phyloP scores from a whole-genome alignment of 2,329 filamentous ascomycete genomes.

The Fusarium napiforme region DNA sequence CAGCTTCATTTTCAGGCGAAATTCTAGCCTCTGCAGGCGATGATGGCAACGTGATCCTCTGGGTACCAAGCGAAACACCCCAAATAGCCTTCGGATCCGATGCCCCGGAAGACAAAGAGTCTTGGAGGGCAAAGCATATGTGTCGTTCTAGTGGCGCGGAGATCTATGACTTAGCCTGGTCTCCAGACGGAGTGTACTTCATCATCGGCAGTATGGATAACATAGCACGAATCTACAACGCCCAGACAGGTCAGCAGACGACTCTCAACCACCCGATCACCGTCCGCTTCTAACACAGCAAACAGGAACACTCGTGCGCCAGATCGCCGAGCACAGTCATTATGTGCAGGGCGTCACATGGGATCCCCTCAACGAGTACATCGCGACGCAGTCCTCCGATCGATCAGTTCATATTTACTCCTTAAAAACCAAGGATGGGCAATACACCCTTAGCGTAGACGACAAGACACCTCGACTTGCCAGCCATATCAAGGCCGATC shows the following conservation, averaged over 20 bases:
- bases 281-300: constrained; percentile 7
- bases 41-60: constrained; percentile 95
- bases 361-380: constrained; percentile 98
- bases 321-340: constrained; percentile 97
- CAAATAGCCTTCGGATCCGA: constrained; percentile 82
- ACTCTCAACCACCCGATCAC: not conserved
- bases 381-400: constrained; percentile 97
- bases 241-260: constrained; percentile 77
- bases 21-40: constrained; percentile 94
- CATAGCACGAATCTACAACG: constrained; percentile 95
- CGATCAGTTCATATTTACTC: constrained; percentile 98
- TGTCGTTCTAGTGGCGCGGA: constrained; percentile 93
- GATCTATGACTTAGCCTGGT: constrained; percentile 99
- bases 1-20: constrained; percentile 71
- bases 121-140: constrained; percentile 98
- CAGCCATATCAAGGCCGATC: constrained; percentile 82
- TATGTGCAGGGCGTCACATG: constrained; percentile 98
- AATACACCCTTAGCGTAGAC: constrained; percentile 79
- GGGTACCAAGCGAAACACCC: constrained; percentile 87
- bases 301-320: constrained; percentile 75
- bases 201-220: constrained; percentile 99
- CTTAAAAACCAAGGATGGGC: constrained; percentile 94
- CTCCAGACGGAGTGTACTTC: constrained; percentile 94
- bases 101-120: constrained; percentile 90
- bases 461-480: constrained; percentile 82